Base-by-base conservation (phyloP, 2,329 filamentous ascomycete species). In the Trichoderma sp. region DNA sequence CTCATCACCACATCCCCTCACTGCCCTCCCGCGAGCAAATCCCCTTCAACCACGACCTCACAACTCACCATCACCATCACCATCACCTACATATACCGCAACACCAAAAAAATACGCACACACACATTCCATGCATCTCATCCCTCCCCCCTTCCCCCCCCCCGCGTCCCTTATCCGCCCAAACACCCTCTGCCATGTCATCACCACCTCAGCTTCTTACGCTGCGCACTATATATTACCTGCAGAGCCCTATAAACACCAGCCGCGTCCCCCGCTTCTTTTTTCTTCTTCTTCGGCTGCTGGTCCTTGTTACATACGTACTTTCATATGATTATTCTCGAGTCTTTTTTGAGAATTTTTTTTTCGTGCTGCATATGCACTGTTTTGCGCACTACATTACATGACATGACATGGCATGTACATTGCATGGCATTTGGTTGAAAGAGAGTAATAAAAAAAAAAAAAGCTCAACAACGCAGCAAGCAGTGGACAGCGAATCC, bases 11-110 rank as follows among this genome's bases (percentile, higher is more conserved):
- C 37, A 27, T 54, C 34, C 35, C 25, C 60, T 32, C 35, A 13
- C 12, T 3, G 35, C 56, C 35, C 39, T 45, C 50, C 9, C 45
- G 3, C 63, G 27, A 58, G 22, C 63, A 50, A 66, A 66, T 66
- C 52, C 63, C 52, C 53, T 50, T 66, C 37, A 32, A 66, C 63
- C 63, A 66, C 63, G 63, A 48, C 35, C 53, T 58, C 63, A 63
- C 42, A 19, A 48, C 42, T 19, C 7, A 22, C n/a, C n/a, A 45
- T n/a, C 39, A n/a, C 17, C 39, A 45, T 56, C 27, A 22, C n/a
- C 39, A 50, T n/a, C 45, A 37, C 32, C 42, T 25, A 22, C 39
- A 61, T 37, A 53, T 17, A 42, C 17, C 37, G 37, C 37, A 10
- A 50, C 45, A 9, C 12, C 13, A 45, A 52, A 12, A 5, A 17